Conservation (phyloP, 441 rosid species). For the Omphalea diandra region DNA sequence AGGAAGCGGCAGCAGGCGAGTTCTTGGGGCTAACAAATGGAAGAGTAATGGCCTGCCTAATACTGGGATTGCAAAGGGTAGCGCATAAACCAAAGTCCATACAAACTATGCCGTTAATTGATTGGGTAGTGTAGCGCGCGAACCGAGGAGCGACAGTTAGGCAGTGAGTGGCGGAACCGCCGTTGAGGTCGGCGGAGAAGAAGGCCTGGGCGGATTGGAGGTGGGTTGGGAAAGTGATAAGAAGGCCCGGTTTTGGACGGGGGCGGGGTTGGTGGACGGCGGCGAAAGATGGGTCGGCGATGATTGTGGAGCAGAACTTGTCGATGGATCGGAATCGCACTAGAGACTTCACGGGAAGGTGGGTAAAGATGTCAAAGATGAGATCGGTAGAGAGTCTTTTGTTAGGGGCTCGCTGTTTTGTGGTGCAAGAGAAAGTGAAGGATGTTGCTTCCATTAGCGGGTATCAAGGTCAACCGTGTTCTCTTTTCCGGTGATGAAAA, state of each 20-base stretch:
- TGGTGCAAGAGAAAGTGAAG: not conserved
- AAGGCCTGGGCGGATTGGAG: slow-evolving; percentile 14
- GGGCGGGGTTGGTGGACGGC: not conserved
- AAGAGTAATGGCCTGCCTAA: not conserved
- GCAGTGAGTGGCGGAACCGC: not conserved
- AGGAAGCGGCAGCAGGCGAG: slow-evolving; percentile 13
- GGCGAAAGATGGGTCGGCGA: slow-evolving; percentile 10
- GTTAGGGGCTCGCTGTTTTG: not conserved
- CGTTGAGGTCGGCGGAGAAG: not conserved
- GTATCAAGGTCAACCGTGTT: too few relatives aligned
- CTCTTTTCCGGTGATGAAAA: too few relatives aligned
- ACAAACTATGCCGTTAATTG: slow-evolving; percentile 3
- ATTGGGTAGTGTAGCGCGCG: slow-evolving; percentile 3
- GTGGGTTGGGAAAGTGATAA: slow-evolving; percentile 13
- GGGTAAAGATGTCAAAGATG: slow-evolving; percentile 3
- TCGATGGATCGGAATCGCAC: slow-evolving; percentile 21
- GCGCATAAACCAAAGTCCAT: slow-evolving; percentile 3
- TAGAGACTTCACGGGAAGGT: slow-evolving; percentile 21
- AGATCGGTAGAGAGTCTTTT: not conserved
- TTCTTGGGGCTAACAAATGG: slow-evolving; percentile 8
- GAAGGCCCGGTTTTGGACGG: slow-evolving; percentile 11
- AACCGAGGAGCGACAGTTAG: not conserved
- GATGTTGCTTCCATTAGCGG: not conserved
- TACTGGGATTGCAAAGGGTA: slow-evolving; percentile 3
- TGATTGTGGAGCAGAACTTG: slow-evolving; percentile 10